Evolutionary conservation across 371 early-diverging fungal species (phyloP).

Genomic region (Quaeritorhiza haematococci): DNA sequence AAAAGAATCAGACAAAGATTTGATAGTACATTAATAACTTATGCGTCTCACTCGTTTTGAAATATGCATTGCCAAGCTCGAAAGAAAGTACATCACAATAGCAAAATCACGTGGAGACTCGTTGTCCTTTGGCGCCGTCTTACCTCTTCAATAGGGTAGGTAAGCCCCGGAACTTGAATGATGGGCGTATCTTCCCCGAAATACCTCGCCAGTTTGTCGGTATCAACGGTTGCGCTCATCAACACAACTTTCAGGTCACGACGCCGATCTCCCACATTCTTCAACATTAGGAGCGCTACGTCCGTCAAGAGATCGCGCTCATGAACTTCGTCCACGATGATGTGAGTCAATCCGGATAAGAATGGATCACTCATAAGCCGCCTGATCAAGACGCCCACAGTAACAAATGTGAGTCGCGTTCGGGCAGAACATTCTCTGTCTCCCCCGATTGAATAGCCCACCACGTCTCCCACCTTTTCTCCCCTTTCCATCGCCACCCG

Average conservation of each 20-base stretch:
- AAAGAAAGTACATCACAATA: no score
- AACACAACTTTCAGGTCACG: conserved; percentile 45
- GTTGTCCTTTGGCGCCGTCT: no score
- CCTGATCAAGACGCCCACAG: conserved; percentile 58
- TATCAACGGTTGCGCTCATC: conserved; percentile 49
- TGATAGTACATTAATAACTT: no score
- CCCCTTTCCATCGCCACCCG: no score
- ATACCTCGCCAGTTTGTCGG: conserved; percentile 35
- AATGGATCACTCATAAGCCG: conserved; percentile 42
- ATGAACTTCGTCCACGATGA: conserved; percentile 65
- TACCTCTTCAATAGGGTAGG: conserved; percentile 69
- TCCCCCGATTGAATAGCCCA: no score
- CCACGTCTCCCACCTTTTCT: no score
- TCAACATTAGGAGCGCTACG: conserved; percentile 44
- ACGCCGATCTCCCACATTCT: conserved; percentile 19
- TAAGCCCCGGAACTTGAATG: conserved; percentile 71
- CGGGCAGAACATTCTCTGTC: no score
- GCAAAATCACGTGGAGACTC: no score
- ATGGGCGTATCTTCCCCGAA: conserved; percentile 55
- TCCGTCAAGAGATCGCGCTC: no score
- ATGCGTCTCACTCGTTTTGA: conserved; percentile 38
- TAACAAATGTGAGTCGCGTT: conserved; percentile 56
- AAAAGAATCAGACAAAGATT: no score
- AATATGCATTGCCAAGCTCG: no score
- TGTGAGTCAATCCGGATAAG: conserved; percentile 32